Conservation (phyloP, 1,284 basidiomycete species). For the Cystobasidium sp. region DNA sequence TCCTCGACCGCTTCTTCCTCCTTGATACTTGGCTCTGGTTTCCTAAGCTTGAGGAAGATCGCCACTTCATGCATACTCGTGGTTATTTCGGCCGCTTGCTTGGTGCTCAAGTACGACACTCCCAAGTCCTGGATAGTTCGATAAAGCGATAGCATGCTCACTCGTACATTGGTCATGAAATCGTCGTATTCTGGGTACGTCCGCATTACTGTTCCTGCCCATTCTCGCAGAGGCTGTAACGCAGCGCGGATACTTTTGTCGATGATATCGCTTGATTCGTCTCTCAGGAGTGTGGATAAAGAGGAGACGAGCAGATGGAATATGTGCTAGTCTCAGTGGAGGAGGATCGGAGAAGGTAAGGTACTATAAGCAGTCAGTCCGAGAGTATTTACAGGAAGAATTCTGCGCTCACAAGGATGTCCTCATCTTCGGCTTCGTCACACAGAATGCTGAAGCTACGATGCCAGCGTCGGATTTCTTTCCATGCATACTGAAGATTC, state of each 20-base stretch:
- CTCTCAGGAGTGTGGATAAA: not conserved
- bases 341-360: too few relatives aligned
- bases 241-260: not conserved
- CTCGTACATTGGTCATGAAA: slow-evolving; percentile 26
- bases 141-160: slow-evolving; percentile 22
- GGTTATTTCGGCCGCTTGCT: not conserved
- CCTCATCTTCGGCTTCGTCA: slow-evolving; percentile 22
- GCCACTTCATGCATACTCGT: slow-evolving; percentile 24
- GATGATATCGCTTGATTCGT: slow-evolving; percentile 14
- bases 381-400: not conserved
- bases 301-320: slow-evolving; percentile 14
- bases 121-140: not conserved
- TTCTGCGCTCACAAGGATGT: slow-evolving; percentile 15
- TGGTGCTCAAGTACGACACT: slow-evolving; percentile 5
- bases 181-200: slow-evolving; percentile 5
- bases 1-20: not conserved
- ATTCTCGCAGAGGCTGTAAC: slow-evolving; percentile 13
- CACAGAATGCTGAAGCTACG: slow-evolving; percentile 22
- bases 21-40: not conserved
- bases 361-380: not conserved
- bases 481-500: slow-evolving; percentile 27
- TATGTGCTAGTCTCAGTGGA: not conserved
- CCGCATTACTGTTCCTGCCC: slow-evolving; percentile 19
- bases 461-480: slow-evolving; percentile 29
- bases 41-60: slow-evolving; percentile 9